Evolutionary conservation across 208 protist genomes (phyloP), one percentile per base, ranked within the genome.

Genomic region (Sergeia podlipaevii): DNA sequence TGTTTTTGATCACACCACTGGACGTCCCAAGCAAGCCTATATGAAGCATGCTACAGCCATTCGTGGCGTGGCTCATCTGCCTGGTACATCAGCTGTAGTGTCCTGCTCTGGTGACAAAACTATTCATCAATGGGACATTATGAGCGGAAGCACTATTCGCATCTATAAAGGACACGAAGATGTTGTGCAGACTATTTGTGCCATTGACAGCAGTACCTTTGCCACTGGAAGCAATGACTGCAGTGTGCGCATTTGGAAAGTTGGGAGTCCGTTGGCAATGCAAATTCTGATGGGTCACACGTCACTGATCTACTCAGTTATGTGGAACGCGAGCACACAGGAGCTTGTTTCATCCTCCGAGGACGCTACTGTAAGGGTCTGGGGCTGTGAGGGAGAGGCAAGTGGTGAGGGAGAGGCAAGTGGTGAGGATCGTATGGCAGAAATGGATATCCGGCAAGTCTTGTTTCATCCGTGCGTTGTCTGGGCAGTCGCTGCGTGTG

Each of bases 391-490:
- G 1, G 38, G 21, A 2, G 26, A 30, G 4, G 50, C 23, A 20
- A 3, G 4, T 24, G 30, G 34, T 20, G 36, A 54, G 30, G 30
- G 5, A 42, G 30, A 8, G 10, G 10, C 44, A 55, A 47, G n/a
- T 60, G 20, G 33, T 10, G 37, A 53, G 26, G 54, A 1, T 7
- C 26, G 26, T 33, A 3, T 39, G 18, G 4, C 6, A 54, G 32
- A 15, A 4, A 4, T 5, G 5, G 10, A 23, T 41, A 15, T 71
- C 11, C 44, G 86, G 0, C 95, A 97, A 65, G 81, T 74, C 2
- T 85, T 98, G 26, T 60, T 65, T 32, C 80, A 96, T 55, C 95
- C 92, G 7, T 81, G 71, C 50, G 79, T 85, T 10, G 84, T 98
- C 4, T 98, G 93, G 91, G 67, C 71, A 30, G 86, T 97, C 13